Percentiles rank a stretch among this genome's conserved stretches.
These are phyloP conservation scores for Phytophthora litchii DNA, from an alignment of 352 stramenopile genomes.

Conservation along the genomic window DNA sequence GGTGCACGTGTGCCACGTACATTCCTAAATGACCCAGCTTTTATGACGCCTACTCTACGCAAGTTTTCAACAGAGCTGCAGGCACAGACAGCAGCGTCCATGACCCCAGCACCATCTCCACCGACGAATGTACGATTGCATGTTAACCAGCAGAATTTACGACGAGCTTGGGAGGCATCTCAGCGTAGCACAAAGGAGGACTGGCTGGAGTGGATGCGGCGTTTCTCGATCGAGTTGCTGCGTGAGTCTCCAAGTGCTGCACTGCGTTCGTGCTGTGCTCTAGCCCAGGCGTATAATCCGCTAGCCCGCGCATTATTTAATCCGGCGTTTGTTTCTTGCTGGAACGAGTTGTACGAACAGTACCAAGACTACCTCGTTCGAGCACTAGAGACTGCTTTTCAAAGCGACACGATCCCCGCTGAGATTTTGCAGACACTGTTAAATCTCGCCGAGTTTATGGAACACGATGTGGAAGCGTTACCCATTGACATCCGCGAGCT, in stretches of 20 bases:
- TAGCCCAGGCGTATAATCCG: constrained; percentile 97
- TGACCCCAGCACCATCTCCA: constrained; percentile 39
- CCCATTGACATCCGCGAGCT: constrained; percentile 97
- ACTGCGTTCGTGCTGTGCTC: constrained; percentile 91
- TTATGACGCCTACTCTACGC: constrained; percentile 49
- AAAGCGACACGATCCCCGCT: constrained; percentile 91
- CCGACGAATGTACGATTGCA: constrained; percentile 75
- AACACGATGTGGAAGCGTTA: constrained; percentile 96
- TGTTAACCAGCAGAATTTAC: constrained; percentile 94
- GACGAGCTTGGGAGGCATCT: constrained; percentile 94
- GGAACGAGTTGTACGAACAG: constrained; percentile 95
- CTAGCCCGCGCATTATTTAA: constrained; percentile 98
- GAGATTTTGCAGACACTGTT: constrained; percentile 97
- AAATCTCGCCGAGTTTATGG: constrained; percentile 99
- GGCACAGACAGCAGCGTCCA: constrained; percentile 31
- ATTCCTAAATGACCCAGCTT: constrained; percentile 60
- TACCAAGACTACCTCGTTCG: constrained; percentile 94
- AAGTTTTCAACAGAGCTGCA: constrained; percentile 49
- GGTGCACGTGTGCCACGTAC: constrained; percentile 50
- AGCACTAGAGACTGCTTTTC: constrained; percentile 94
- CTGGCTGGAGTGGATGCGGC: constrained; percentile 98
- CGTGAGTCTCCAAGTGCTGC: constrained; percentile 95
- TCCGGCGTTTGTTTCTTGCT: constrained; percentile 98
- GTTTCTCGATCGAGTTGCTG: constrained; percentile 97
- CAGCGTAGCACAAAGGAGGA: constrained; percentile 92